Base-by-base conservation (phyloP, 1,284 basidiomycete genomes). In the Rhodofomes roseus region DNA sequence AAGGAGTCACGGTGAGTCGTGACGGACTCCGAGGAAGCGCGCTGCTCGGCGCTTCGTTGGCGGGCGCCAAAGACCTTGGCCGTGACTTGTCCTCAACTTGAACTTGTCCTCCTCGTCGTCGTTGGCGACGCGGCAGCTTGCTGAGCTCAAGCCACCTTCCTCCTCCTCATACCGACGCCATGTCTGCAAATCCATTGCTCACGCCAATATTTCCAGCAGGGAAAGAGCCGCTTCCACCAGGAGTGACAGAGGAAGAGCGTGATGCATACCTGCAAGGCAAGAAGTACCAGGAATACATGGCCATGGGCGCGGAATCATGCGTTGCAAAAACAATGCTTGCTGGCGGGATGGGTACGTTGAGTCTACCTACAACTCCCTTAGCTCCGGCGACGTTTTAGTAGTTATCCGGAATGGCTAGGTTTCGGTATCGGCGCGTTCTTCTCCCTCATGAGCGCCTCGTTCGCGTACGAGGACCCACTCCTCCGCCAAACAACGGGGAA, bases 361-460 rank as follows among this genome's bases (percentile, higher is more conserved):
- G n/a, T 34, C 55, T 39, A 22, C 25, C 16, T 9, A 18, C 14
- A 9, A 14, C 8, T 8, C n/a, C 16, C 36, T 46, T 41, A 25
- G 51, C 36, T 56, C 56, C 58, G 62, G 57, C 68, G 62, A 61
- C 64, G 62, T 63, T 60, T 66, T 66, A 67, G 64, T 69, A 67
- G 59, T 58, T 29, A 39, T 56, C 37, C 52, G 25, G 48, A n/a
- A 39, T 29, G 59, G 39, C 55, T 59, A 92, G 96, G 95, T 60
- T 89, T 98, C 70, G 95, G 83, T 12, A 82, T 98, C 53, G 97
- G 96, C 63, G 96, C 90, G 31, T 96, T 98, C 80, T 95, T 99
- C 78, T 93, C 94, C 1, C 82, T 99, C 62, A 96, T 99, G 95
- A 94, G 92, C 46, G 82, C 95, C 14, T 95, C 93, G 34, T 96